Percentiles rank a stretch among this genome's conserved stretches.
Conservation (phyloP, 495 filamentous ascomycete genomes). For the Hypoxylon fragiforme region DNA sequence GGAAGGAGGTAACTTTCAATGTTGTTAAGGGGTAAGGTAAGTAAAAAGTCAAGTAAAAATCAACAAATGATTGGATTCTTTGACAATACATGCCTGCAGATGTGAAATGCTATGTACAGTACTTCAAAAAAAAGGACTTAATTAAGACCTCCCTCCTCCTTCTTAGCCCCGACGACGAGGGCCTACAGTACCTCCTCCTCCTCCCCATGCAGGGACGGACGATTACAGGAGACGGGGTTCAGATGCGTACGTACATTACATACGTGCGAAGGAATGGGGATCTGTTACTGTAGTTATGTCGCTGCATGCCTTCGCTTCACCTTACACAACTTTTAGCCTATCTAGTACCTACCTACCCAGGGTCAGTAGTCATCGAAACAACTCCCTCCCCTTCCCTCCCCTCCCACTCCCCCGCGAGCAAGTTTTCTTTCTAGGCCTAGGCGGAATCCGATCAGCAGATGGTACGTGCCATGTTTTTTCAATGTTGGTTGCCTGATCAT, state of each 20-base stretch:
- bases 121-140: no score
- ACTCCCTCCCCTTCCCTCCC: no score
- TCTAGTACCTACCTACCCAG: background rate
- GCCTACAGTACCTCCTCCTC: no score
- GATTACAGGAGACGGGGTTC: conserved; percentile 27
- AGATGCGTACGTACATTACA: conserved; percentile 19
- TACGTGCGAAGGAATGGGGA: conserved; percentile 33
- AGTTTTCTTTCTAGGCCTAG: conserved; percentile 10
- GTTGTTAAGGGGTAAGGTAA: no score
- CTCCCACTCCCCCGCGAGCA: conserved; percentile 1
- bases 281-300: no score
- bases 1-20: no score
- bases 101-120: no score
- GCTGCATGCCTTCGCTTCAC: conserved; percentile 16
- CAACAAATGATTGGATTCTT: conserved; percentile 18
- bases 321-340: background rate
- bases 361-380: background rate
- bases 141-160: background rate
- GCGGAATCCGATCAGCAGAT: conserved; percentile 35
- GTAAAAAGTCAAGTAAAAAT: no score
- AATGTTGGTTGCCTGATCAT: conserved; percentile 36
- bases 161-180: conserved; percentile 15
- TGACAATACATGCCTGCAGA: conserved; percentile 4
- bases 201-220: conserved; percentile 28
- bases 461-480: background rate